Conservation (phyloP, 495 filamentous ascomycete species). For the Aspergillus steynii region DNA sequence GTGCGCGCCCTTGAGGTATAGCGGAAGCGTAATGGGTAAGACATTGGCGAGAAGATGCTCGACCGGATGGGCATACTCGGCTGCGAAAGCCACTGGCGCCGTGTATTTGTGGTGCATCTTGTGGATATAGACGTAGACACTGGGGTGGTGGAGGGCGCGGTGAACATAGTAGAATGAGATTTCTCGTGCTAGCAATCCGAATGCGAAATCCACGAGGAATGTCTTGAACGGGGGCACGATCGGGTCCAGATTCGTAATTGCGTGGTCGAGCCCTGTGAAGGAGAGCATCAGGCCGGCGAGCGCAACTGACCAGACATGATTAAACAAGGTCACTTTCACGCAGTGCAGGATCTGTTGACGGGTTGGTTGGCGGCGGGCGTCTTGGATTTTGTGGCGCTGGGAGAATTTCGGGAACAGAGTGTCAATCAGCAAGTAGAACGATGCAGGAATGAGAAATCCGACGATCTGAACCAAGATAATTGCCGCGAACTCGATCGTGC, state of each 20-base stretch:
- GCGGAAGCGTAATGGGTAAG: slow-evolving; percentile 53
- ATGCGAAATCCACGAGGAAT: slow-evolving; percentile 42
- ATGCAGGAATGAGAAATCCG: no score
- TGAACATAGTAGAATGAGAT: slow-evolving; percentile 58
- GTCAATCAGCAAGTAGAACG: slow-evolving; percentile 47
- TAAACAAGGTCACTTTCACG: slow-evolving; percentile 21
- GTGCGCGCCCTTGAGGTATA: slow-evolving; percentile 47
- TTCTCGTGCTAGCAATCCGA: slow-evolving; percentile 52
- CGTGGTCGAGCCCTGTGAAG: slow-evolving; percentile 14
- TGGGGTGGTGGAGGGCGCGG: slow-evolving; percentile 51
- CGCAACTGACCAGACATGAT: neutral
- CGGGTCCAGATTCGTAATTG: slow-evolving; percentile 20
- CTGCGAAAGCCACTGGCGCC: slow-evolving; percentile 56
- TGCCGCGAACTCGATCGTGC: no score
- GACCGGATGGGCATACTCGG: slow-evolving; percentile 59
- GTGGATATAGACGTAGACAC: slow-evolving; percentile 53
- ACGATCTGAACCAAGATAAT: no score
- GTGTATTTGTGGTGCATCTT: slow-evolving; percentile 60
- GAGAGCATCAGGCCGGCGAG: slow-evolving; percentile 48
- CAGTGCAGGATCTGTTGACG: slow-evolving; percentile 46
- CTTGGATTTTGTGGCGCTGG: slow-evolving; percentile 55
- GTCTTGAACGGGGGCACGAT: slow-evolving; percentile 34
- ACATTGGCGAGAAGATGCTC: slow-evolving; percentile 58
- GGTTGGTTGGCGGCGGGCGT: slow-evolving; percentile 46
- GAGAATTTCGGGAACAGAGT: slow-evolving; percentile 46